These are phyloP conservation scores for Boehmeria nivea DNA, from an alignment of 306 rosid species.

Conservation along the genomic window DNA sequence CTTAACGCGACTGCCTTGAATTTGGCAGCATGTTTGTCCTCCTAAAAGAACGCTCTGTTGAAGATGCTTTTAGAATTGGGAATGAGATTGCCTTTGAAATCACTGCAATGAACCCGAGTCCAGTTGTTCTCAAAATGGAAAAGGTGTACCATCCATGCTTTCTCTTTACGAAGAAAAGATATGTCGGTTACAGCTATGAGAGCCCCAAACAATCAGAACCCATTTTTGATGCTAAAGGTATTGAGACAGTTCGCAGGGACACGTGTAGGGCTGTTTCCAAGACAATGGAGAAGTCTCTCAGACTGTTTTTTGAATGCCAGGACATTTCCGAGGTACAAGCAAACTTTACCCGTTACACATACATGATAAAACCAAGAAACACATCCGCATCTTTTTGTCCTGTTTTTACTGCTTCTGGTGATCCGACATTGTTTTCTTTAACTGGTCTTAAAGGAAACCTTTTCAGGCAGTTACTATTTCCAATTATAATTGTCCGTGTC, in stretches of 20 bases:
- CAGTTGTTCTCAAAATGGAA: slow-evolving; percentile 93
- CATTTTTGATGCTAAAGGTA: slow-evolving; percentile 91
- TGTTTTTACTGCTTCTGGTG: neutral
- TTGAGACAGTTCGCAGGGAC: slow-evolving; percentile 95
- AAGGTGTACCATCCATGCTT: slow-evolving; percentile 85
- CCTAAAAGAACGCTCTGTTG: slow-evolving; percentile 71
- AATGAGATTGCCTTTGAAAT: slow-evolving; percentile 79
- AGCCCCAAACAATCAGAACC: slow-evolving; percentile 64
- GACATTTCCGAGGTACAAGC: slow-evolving; percentile 54
- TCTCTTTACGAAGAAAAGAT: slow-evolving; percentile 91
- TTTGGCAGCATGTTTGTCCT: slow-evolving; percentile 90
- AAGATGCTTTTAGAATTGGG: slow-evolving; percentile 77
- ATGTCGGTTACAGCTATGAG: slow-evolving; percentile 95
- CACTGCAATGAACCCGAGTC: slow-evolving; percentile 84
- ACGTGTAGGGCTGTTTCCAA: slow-evolving; percentile 88
- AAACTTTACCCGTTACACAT: slow-evolving; percentile 1
- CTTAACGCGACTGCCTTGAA: slow-evolving; percentile 5
- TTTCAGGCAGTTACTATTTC: neutral
- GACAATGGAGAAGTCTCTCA: slow-evolving; percentile 79
- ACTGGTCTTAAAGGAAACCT: neutral
- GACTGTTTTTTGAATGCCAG: slow-evolving; percentile 75
- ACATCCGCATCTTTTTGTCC: neutral
- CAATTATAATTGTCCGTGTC: too few relatives aligned
- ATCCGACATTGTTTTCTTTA: neutral
- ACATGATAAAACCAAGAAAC: neutral